Evolutionary conservation across 2,329 filamentous ascomycete species (phyloP).

Genomic region (Fusarium continuum): DNA sequence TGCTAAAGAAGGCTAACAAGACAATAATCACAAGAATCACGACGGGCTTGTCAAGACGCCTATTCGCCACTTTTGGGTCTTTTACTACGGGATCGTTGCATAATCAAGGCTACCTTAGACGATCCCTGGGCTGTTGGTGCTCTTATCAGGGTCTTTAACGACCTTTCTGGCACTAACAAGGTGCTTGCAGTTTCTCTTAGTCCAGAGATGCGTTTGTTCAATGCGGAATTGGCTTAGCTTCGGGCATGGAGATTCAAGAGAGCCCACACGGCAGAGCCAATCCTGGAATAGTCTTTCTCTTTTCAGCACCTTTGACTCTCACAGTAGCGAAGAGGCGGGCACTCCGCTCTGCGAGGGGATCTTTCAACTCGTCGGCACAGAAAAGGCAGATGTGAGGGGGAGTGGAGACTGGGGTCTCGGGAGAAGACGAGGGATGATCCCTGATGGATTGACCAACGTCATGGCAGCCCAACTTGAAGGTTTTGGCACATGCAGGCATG

Average conservation of each 20-base stretch:
- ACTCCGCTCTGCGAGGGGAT: slow-evolving; percentile 7
- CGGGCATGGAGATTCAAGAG: slow-evolving; percentile 1
- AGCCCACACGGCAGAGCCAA: slow-evolving; percentile 20
- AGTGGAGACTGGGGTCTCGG: slow-evolving; percentile 38
- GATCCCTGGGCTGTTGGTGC: slow-evolving; percentile 27
- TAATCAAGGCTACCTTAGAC: slow-evolving; percentile 13
- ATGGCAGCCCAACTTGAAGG: slow-evolving; percentile 23
- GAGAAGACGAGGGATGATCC: slow-evolving; percentile 26
- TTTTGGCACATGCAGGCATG: background rate
- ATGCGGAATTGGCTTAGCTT: slow-evolving; percentile 33
- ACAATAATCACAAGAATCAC: slow-evolving; percentile 14
- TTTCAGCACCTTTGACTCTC: slow-evolving; percentile 9
- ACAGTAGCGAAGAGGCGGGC: slow-evolving; percentile 15
- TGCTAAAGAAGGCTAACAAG: slow-evolving; percentile 35
- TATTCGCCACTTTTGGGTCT: slow-evolving; percentile 39
- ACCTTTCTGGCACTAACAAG: slow-evolving; percentile 27
- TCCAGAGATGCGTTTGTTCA: slow-evolving; percentile 24
- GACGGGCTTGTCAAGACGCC: slow-evolving; percentile 12
- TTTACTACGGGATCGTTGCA: slow-evolving; percentile 16
- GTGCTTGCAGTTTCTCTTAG: slow-evolving; percentile 30
- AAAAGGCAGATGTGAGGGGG: slow-evolving; percentile 37
- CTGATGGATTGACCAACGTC: slow-evolving; percentile 32
- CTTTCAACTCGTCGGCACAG: slow-evolving; percentile 14
- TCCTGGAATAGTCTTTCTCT: slow-evolving; percentile 20
- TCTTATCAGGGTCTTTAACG: slow-evolving; percentile 33